Evolutionary conservation across 1,139 yeast genomes (phyloP).

Genomic region (Sugiyamaella pinicola): DNA sequence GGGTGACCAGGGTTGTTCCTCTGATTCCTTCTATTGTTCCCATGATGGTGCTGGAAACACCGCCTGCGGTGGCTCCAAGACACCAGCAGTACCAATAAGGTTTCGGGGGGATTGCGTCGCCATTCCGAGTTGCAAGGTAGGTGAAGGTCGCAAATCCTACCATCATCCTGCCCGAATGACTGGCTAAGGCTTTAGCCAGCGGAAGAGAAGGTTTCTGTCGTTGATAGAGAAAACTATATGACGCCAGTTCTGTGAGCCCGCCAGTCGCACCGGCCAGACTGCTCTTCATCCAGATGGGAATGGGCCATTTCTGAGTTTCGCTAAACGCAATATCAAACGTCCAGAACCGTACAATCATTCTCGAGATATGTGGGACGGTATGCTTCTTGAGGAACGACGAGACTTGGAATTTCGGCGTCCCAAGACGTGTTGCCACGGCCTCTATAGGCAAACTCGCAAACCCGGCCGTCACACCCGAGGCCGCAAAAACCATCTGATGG

Average conservation of each 20-base stretch:
- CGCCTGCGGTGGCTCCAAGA: slow-evolving; percentile 22
- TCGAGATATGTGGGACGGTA: slow-evolving; percentile 8
- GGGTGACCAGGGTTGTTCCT: slow-evolving; percentile 8
- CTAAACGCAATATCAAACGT: slow-evolving; percentile 15
- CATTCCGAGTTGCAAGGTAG: slow-evolving; percentile 14
- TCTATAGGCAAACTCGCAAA: slow-evolving; percentile 18
- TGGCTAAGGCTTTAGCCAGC: slow-evolving; percentile 10
- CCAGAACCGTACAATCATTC: slow-evolving; percentile 19
- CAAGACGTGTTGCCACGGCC: slow-evolving; percentile 1
- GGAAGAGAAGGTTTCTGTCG: slow-evolving; percentile 4
- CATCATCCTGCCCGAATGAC: slow-evolving; percentile 11
- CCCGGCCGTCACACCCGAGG: slow-evolving; percentile 16
- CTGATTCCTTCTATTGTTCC: slow-evolving; percentile 13
- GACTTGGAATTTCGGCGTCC: slow-evolving; percentile 9
- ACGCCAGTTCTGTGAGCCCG: slow-evolving; percentile 14
- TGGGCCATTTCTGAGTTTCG: slow-evolving; percentile 13
- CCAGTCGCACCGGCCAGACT: slow-evolving; percentile 19
- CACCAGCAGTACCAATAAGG: slow-evolving; percentile 22
- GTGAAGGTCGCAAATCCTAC: slow-evolving; percentile 20
- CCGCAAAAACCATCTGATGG: slow-evolving; percentile 17
- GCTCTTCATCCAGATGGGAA: slow-evolving; percentile 16
- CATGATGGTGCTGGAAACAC: slow-evolving; percentile 15
- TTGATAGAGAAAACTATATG: slow-evolving; percentile 3
- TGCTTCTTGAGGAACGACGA: slow-evolving; percentile 12
- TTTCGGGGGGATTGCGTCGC: slow-evolving; percentile 17